Percentiles rank a stretch among this genome's conserved stretches.
These are phyloP conservation scores for Leccinum rimulosum DNA, from an alignment of 768 basidiomycete genomes.

Conservation along the genomic window DNA sequence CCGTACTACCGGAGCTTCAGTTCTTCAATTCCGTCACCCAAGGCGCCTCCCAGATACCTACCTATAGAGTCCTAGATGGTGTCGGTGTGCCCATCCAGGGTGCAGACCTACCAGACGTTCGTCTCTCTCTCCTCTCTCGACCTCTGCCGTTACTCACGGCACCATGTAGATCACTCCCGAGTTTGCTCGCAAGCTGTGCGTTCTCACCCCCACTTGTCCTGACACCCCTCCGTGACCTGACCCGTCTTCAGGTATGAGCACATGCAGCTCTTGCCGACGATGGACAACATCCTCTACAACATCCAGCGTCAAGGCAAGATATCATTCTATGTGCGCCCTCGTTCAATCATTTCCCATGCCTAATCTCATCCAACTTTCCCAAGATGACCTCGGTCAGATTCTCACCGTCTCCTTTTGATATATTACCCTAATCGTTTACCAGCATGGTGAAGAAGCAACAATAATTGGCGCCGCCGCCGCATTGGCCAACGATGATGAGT, in stretches of 20 bases:
- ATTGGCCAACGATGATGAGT: constrained; percentile 83
- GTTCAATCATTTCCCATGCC: background rate
- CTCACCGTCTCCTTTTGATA: background rate
- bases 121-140: constrained; percentile 15
- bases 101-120: constrained; percentile 72
- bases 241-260: constrained; percentile 56
- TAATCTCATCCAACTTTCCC: constrained; percentile 5
- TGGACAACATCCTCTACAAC: constrained; percentile 89
- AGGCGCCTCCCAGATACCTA: constrained; percentile 68
- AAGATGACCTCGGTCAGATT: constrained; percentile 80
- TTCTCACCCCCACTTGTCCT: background rate
- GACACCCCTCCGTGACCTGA: background rate
- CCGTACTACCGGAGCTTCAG: constrained; percentile 64
- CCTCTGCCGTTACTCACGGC: constrained; percentile 6
- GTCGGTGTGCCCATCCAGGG: constrained; percentile 70
- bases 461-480: constrained; percentile 89
- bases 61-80: constrained; percentile 84
- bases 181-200: constrained; percentile 62
- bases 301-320: constrained; percentile 93
- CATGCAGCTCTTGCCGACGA: constrained; percentile 75
- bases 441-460: constrained; percentile 91
- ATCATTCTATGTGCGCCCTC: constrained; percentile 68
- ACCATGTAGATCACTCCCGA: constrained; percentile 58
- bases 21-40: constrained; percentile 80
- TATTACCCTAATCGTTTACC: constrained; percentile 8